Base-by-base conservation (phyloP, 2,329 filamentous ascomycete genomes). In the Trichoderma citrinoviride region DNA sequence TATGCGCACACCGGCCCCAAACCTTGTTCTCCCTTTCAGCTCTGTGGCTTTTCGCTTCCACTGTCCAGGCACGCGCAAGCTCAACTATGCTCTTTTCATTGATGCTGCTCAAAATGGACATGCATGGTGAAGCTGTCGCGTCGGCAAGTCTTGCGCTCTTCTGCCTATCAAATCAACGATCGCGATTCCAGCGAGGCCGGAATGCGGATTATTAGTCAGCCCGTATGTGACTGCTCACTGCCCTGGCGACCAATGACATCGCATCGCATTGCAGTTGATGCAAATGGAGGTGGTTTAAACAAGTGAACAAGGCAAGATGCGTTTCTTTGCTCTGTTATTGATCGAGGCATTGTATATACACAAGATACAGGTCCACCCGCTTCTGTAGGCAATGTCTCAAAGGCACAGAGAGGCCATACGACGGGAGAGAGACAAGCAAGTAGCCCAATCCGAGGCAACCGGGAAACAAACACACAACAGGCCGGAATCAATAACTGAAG, bases 81-180 rank as follows among this genome's bases (percentile, higher is more conserved):
- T 3, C 4, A n/a, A 1, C n/a, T 53, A 33, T 33, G 27, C 8
- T 8, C 43, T n/a, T 1, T 23, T 8, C 23, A 33, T 33, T 44
- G 47, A 25, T 8, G 25, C 7, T 17, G 4, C 33, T 29, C n/a
- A 25, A 15, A 41, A 8, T 43, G 23, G 3, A 23, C 12, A 43
- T 27, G 7, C n/a, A n/a, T n/a, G n/a, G n/a, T 52, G 8, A 46
- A 54, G 14, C 53, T 40, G 47, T 50, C 49, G 60, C 60, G 60
- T 53, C 40, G 15, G 10, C 14, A 27, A 47, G 5, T 46, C 7
- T 27, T 40, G 19, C 49, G 25, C 8, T 19, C 37, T 61, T 23
- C 40, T 21, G 58, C 29, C 43, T 52, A 49, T n/a, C 33, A 27
- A 14, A 49, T n/a, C 33, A 27, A 14, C 7, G 14, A 15, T 37